Evolutionary conservation across 192 early-diverging fungal genomes (phyloP).

Genomic region (Linnemannia elongata): DNA sequence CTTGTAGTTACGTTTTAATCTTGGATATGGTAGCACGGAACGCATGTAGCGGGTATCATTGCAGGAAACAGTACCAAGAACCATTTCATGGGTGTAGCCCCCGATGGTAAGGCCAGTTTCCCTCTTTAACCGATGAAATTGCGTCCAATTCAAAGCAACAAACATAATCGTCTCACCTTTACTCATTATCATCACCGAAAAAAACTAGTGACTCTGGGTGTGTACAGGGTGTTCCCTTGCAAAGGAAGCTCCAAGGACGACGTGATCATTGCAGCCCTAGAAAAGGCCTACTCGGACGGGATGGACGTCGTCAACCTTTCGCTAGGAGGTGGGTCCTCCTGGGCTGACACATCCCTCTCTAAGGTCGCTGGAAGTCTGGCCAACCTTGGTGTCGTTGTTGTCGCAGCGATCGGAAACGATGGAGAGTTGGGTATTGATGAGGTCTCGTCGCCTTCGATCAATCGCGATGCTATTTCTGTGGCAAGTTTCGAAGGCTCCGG

Average conservation of each 20-base stretch:
- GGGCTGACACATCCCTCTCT: slow-evolving; percentile 70
- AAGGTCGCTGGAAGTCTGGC: slow-evolving; percentile 67
- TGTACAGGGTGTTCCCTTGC: slow-evolving; percentile 89
- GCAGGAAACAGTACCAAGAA: slow-evolving; percentile 66
- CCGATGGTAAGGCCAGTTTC: slow-evolving; percentile 63
- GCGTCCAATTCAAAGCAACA: neutral
- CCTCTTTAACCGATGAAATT: neutral
- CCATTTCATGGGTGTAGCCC: slow-evolving; percentile 84
- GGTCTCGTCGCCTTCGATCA: slow-evolving; percentile 70
- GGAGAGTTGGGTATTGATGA: slow-evolving; percentile 72
- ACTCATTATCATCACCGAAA: neutral
- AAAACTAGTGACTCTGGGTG: slow-evolving; percentile 70
- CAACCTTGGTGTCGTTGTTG: slow-evolving; percentile 59
- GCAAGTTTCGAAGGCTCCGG: slow-evolving; percentile 66
- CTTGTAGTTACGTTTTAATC: neutral
- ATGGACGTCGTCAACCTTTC: slow-evolving; percentile 90
- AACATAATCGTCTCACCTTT: neutral
- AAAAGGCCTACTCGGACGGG: slow-evolving; percentile 74
- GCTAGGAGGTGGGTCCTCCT: slow-evolving; percentile 77
- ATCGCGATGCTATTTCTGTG: slow-evolving; percentile 68
- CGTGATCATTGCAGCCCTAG: slow-evolving; percentile 82
- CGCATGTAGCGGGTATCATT: slow-evolving; percentile 78
- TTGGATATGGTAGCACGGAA: slow-evolving; percentile 60
- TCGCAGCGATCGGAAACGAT: slow-evolving; percentile 76
- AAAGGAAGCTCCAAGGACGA: slow-evolving; percentile 74